A percentile compares a stretch with the other conserved stretches of the same genome.
phyloP scores from a whole-genome alignment of 441 rosid species.

The Rhodomyrtus psidioides region DNA sequence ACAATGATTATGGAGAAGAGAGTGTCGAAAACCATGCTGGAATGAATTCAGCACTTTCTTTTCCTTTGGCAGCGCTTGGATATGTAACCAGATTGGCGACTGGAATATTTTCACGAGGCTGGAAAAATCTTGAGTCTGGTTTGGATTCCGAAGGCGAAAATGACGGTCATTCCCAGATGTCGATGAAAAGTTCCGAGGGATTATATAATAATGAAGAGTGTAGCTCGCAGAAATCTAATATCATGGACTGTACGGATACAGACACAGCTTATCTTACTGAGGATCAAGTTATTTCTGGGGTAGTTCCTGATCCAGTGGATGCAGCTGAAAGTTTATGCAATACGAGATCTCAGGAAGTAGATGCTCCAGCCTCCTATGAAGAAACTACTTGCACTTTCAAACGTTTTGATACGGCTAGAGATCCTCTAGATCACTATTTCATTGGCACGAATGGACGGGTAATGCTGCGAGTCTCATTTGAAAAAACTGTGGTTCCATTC shows the following conservation, averaged over 20 bases:
- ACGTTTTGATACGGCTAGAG: conserved; percentile 78
- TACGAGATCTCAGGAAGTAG: conserved; percentile 28
- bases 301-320: conserved; percentile 21
- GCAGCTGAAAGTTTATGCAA: conserved; percentile 17
- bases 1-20: conserved; percentile 33
- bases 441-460: conserved; percentile 72
- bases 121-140: conserved; percentile 40
- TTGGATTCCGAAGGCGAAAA: conserved; percentile 40
- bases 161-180: conserved; percentile 24
- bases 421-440: conserved; percentile 85
- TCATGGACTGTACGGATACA: conserved; percentile 22
- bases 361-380: conserved; percentile 20
- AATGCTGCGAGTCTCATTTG: neutral
- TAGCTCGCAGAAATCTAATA: conserved; percentile 32
- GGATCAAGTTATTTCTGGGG: conserved; percentile 20
- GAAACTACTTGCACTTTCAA: conserved; percentile 41
- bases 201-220: conserved; percentile 33
- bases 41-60: conserved; percentile 64
- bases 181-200: conserved; percentile 18
- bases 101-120: conserved; percentile 76
- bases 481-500: neutral
- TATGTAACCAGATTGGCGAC: conserved; percentile 76
- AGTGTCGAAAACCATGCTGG: conserved; percentile 40
- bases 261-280: conserved; percentile 23
- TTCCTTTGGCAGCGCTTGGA: conserved; percentile 88